phyloP scores from a whole-genome alignment of 352 stramenopile genomes.

The Globisporangium irregulare region DNA sequence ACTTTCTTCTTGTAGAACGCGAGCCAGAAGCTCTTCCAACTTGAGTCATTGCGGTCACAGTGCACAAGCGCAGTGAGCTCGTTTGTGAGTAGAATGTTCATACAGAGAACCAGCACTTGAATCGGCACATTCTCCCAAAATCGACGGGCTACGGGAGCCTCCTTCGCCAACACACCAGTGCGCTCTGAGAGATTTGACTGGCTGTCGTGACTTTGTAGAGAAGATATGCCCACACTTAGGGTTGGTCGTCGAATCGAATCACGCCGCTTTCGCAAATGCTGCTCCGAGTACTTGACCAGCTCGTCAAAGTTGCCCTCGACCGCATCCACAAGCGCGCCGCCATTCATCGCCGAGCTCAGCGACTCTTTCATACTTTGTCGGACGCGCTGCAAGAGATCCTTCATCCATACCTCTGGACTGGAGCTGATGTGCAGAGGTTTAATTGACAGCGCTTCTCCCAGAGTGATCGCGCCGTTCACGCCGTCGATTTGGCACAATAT shows the following conservation, averaged over 20 bases:
- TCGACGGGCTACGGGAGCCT: neutral
- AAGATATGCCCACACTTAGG: neutral
- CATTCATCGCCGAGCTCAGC: slow-evolving; percentile 27
- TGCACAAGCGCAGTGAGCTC: slow-evolving; percentile 41
- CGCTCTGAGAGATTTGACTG: neutral
- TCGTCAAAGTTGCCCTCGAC: slow-evolving; percentile 52
- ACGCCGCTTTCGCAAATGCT: slow-evolving; percentile 5
- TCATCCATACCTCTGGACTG: slow-evolving; percentile 65
- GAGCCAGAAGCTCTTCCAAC: slow-evolving; percentile 51
- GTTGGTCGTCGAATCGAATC: slow-evolving; percentile 7
- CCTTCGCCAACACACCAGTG: neutral
- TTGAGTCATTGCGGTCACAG: slow-evolving; percentile 31
- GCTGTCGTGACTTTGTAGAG: neutral
- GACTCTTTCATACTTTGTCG: slow-evolving; percentile 34
- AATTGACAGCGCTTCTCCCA: slow-evolving; percentile 35
- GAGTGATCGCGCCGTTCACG: slow-evolving; percentile 25
- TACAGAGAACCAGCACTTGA: slow-evolving; percentile 52
- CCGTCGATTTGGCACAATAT: slow-evolving; percentile 38
- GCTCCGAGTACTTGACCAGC: slow-evolving; percentile 23
- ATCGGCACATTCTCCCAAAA: slow-evolving; percentile 44
- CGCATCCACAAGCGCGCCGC: slow-evolving; percentile 29
- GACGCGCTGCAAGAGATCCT: slow-evolving; percentile 48
- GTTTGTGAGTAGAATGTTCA: slow-evolving; percentile 57
- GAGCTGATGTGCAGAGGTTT: slow-evolving; percentile 38
- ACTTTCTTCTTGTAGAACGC: slow-evolving; percentile 41